Evolutionary conservation across 257 asterid species (phyloP).

Genomic region (Capsicum chinense): DNA sequence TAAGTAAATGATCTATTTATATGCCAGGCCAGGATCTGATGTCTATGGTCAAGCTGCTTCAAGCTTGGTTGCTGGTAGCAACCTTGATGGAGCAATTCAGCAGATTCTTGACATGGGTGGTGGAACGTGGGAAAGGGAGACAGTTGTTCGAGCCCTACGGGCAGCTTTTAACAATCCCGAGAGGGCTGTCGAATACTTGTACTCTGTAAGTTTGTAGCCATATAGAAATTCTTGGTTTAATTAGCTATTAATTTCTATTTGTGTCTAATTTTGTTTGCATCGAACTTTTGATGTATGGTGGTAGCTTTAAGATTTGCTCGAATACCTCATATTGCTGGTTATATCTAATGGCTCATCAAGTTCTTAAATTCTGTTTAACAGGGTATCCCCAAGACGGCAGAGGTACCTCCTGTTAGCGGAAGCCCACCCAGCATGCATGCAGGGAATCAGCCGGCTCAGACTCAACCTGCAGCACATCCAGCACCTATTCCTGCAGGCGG

Average conservation of each 20-base stretch:
- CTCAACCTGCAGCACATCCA: constrained; percentile 61
- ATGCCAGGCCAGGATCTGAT: constrained; percentile 51
- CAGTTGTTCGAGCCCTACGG: constrained; percentile 81
- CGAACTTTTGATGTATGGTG: not conserved
- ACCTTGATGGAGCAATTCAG: constrained; percentile 69
- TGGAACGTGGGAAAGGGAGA: constrained; percentile 88
- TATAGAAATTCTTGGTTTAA: not conserved
- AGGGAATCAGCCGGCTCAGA: constrained; percentile 52
- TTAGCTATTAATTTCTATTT: not conserved
- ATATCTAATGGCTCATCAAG: not conserved
- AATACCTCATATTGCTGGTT: not conserved
- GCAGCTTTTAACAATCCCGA: constrained; percentile 91
- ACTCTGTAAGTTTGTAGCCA: constrained; percentile 57
- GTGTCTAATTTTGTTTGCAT: not conserved
- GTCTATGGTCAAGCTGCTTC: constrained; percentile 76
- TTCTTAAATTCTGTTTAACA: constrained; percentile 25
- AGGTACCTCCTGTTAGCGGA: constrained; percentile 56
- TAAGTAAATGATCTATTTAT: constrained; percentile 1
- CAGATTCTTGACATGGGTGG: constrained; percentile 94
- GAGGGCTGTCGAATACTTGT: constrained; percentile 87
- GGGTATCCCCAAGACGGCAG: constrained; percentile 82
- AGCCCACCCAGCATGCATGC: constrained; percentile 45
- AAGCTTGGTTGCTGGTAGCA: constrained; percentile 71
- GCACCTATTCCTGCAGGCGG: constrained; percentile 56
- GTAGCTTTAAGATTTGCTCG: not conserved